Conservation (phyloP, 2,329 filamentous ascomycete species). For the Hyphodiscus sp. region DNA sequence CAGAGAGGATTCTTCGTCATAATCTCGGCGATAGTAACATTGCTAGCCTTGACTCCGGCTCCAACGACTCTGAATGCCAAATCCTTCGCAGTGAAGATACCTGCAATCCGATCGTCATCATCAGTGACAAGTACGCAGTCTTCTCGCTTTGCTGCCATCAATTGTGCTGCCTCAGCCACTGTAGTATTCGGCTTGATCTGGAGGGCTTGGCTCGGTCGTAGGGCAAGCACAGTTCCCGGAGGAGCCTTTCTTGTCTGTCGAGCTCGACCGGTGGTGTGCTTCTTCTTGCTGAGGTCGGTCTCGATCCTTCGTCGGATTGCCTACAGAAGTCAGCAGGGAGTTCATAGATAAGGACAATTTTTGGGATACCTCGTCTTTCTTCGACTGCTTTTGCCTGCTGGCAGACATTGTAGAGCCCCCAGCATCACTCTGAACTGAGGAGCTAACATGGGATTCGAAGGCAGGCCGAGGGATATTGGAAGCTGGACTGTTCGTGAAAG, state of each 20-base stretch:
- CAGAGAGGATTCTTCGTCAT: conserved; percentile 99
- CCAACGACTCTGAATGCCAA: conserved; percentile 95
- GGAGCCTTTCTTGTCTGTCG: conserved; percentile 88
- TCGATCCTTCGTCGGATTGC: conserved; percentile 96
- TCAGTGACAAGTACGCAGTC: conserved; percentile 97
- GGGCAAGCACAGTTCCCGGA: conserved; percentile 88
- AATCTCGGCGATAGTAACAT: conserved; percentile 92
- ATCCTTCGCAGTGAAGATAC: conserved; percentile 99
- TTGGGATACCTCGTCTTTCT: conserved; percentile 87
- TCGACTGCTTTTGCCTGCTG: conserved; percentile 92
- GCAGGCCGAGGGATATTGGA: conserved; percentile 70
- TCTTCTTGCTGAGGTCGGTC: conserved; percentile 97
- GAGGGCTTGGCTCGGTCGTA: conserved; percentile 90
- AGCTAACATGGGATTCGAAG: conserved; percentile 47
- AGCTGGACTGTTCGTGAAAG: conserved; percentile 53
- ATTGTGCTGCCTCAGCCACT: conserved; percentile 90
- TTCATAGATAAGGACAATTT: background rate
- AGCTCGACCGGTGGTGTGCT: conserved; percentile 68
- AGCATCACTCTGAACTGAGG: conserved; percentile 43
- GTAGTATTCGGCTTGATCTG: conserved; percentile 96
- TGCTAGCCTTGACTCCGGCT: conserved; percentile 78
- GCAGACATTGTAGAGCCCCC: conserved; percentile 69
- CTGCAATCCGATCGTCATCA: conserved; percentile 94
- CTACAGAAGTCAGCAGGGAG: conserved; percentile 41
- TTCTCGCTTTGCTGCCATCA: conserved; percentile 98